Percentiles rank a stretch among this genome's conserved stretches.
These are phyloP conservation scores for Mariannaea elegans DNA, from an alignment of 2,329 filamentous ascomycete genomes.

Conservation along the genomic window DNA sequence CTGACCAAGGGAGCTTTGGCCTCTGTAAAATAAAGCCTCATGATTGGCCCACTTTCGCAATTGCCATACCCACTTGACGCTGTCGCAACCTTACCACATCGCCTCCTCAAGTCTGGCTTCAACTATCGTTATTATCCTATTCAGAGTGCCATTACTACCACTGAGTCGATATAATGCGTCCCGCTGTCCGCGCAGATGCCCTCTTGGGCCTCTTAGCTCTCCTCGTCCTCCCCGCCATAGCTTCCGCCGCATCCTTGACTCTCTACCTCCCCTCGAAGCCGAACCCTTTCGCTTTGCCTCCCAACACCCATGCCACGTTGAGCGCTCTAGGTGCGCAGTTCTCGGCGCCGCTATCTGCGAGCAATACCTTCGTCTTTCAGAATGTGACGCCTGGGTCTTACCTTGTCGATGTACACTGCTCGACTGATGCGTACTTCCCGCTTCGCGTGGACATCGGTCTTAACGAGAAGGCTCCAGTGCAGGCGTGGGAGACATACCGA, in stretches of 20 bases:
- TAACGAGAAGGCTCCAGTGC: slow-evolving; percentile 54
- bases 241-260: slow-evolving; percentile 48
- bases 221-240: slow-evolving; percentile 45
- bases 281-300: slow-evolving; percentile 65
- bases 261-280: slow-evolving; percentile 58
- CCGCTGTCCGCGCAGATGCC: slow-evolving; percentile 44
- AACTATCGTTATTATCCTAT: slow-evolving; percentile 15
- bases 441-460: slow-evolving; percentile 78
- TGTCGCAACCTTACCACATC: slow-evolving; percentile 29
- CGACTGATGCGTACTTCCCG: slow-evolving; percentile 79
- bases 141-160: neutral
- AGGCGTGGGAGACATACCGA: slow-evolving; percentile 84
- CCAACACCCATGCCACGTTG: slow-evolving; percentile 72
- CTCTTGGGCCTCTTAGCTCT: slow-evolving; percentile 47
- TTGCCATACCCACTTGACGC: slow-evolving; percentile 7
- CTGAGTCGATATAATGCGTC: slow-evolving; percentile 42
- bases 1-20: slow-evolving; percentile 27
- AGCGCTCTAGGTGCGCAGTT: slow-evolving; percentile 49
- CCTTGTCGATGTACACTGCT: slow-evolving; percentile 81
- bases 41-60: slow-evolving; percentile 36
- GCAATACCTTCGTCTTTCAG: slow-evolving; percentile 79
- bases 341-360: slow-evolving; percentile 70
- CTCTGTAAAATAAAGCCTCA: slow-evolving; percentile 17
- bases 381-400: slow-evolving; percentile 79
- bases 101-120: slow-evolving; percentile 10